phyloP scores from a whole-genome alignment of 257 asterid species.

The Perilla frutescens region DNA sequence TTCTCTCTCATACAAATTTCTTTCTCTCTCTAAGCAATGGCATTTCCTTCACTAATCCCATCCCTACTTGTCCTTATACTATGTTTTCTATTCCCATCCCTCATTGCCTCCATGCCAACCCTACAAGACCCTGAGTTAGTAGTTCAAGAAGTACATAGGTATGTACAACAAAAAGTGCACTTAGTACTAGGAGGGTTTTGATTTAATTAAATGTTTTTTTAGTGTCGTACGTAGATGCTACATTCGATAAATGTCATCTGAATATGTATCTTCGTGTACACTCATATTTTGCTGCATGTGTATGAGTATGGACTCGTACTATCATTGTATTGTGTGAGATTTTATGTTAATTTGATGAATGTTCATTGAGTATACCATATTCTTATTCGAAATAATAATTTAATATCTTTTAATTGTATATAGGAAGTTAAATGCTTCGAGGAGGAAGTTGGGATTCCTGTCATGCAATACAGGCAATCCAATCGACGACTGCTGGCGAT shows the following conservation, averaged over 20 bases:
- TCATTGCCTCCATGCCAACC: conserved; percentile 49
- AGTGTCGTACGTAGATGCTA: too few relatives aligned
- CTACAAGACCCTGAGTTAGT: conserved; percentile 53
- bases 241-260: not conserved
- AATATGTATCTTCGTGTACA: not conserved
- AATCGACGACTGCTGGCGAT: conserved; percentile 68
- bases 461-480: conserved; percentile 70
- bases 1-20: not conserved
- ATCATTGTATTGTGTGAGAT: too few relatives aligned
- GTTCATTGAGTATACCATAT: too few relatives aligned
- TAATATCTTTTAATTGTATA: not conserved
- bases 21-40: conserved; percentile 39
- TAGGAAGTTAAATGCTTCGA: conserved; percentile 51
- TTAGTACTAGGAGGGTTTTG: not conserved
- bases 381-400: too few relatives aligned
- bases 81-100: conserved; percentile 37
- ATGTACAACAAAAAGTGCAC: not conserved
- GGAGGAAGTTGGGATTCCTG: conserved; percentile 58
- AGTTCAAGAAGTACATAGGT: conserved; percentile 62
- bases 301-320: too few relatives aligned
- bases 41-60: conserved; percentile 31
- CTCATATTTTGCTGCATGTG: not conserved
- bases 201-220: not conserved
- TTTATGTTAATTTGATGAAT: too few relatives aligned
- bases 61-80: conserved; percentile 30